Evolutionary conservation across 2,329 filamentous ascomycete genomes (phyloP).

Genomic region (Stemphylium beticola): DNA sequence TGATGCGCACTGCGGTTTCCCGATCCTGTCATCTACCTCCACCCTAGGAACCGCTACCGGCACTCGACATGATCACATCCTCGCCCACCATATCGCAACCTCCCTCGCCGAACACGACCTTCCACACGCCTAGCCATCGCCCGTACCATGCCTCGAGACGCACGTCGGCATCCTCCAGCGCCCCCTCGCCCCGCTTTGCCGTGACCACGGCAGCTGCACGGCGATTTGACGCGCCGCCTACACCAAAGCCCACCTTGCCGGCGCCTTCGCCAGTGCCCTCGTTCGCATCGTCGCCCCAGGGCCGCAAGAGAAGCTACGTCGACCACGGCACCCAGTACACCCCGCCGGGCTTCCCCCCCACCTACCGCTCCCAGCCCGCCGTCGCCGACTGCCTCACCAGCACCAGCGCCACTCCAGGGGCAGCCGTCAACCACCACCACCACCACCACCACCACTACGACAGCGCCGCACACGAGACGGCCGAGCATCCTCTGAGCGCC

Average conservation of each 20-base stretch:
- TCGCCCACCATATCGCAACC: constrained; percentile 48
- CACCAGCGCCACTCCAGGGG: not conserved
- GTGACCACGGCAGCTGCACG: constrained; percentile 36
- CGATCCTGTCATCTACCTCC: constrained; percentile 9
- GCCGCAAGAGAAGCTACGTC: constrained; percentile 48
- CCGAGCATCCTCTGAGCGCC: constrained; percentile 13
- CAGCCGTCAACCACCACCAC: constrained; percentile 2
- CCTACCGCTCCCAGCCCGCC: constrained; percentile 38
- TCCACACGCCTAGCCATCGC: constrained; percentile 40
- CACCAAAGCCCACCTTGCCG: constrained; percentile 25
- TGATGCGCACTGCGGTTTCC: constrained; percentile 17
- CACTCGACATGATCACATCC: constrained; percentile 43
- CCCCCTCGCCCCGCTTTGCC: constrained; percentile 44
- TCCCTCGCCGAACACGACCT: constrained; percentile 43
- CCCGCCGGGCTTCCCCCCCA: constrained; percentile 55
- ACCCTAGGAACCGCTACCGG: constrained; percentile 10
- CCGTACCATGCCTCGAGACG: constrained; percentile 44
- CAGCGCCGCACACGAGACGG: not conserved
- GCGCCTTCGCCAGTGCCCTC: constrained; percentile 33
- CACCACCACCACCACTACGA: constrained; percentile 7
- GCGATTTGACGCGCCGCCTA: constrained; percentile 37
- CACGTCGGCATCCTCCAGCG: constrained; percentile 36
- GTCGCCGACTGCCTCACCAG: not conserved
- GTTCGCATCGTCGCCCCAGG: constrained; percentile 34
- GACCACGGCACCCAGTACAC: constrained; percentile 63